These are phyloP conservation scores for Colletotrichum limetticola DNA, from an alignment of 2,329 filamentous ascomycete species.

Conservation along the genomic window DNA sequence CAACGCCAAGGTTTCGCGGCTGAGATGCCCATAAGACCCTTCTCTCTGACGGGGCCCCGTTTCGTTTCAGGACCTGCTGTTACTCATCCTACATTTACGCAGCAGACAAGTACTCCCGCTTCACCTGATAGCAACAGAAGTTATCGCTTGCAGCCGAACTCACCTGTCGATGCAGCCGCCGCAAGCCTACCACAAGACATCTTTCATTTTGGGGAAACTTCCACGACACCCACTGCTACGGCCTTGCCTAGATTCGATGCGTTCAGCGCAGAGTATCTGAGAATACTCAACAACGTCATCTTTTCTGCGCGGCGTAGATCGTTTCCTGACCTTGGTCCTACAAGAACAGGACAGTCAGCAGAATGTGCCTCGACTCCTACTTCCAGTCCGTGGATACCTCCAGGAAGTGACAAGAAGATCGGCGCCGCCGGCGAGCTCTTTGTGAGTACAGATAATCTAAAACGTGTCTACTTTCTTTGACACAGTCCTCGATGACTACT, in stretches of 20 bases:
- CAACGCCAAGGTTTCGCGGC: background rate
- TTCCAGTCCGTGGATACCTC: background rate
- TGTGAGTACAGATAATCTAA: conserved; percentile 9
- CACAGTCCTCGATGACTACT: background rate
- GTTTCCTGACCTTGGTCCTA: background rate
- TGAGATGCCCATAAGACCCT: background rate
- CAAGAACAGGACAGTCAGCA: background rate
- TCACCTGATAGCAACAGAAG: background rate
- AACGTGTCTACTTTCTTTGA: background rate
- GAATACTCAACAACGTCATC: background rate
- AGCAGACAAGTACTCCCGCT: background rate
- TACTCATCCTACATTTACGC: background rate
- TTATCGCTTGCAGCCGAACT: background rate
- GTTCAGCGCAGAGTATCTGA: background rate
- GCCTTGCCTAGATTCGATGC: background rate
- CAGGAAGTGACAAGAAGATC: conserved; percentile 29
- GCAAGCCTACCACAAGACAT: too few species aligned
- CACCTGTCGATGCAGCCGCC: background rate
- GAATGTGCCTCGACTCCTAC: background rate
- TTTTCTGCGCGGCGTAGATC: background rate
- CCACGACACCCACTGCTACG: background rate
- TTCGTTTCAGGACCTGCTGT: background rate
- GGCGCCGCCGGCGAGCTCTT: conserved; percentile 38
- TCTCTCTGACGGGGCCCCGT: background rate
- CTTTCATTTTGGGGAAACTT: background rate